phyloP scores from a whole-genome alignment of 192 early-diverging fungal species.

The Entomortierella lignicola region DNA sequence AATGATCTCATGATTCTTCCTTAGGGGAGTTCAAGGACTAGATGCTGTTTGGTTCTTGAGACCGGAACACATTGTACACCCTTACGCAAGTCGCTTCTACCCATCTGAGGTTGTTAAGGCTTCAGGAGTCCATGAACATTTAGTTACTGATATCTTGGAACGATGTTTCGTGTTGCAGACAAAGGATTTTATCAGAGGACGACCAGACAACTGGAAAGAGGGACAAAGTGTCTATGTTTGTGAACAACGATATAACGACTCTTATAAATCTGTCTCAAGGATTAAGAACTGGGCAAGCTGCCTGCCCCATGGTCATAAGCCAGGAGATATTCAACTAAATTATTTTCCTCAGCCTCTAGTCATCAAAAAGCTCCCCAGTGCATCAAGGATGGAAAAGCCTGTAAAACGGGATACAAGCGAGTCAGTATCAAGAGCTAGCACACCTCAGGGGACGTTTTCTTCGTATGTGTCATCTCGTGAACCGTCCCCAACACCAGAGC shows the following conservation, averaged over 20 bases:
- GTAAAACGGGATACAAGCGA: conserved; percentile 36
- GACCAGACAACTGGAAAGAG: conserved; percentile 58
- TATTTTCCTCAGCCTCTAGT: conserved; percentile 35
- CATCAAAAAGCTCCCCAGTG: conserved; percentile 48
- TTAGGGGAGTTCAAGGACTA: conserved; percentile 53
- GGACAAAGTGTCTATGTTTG: conserved; percentile 70
- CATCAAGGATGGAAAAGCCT: conserved; percentile 47
- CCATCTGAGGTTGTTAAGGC: conserved; percentile 77
- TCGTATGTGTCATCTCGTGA: conserved; percentile 21
- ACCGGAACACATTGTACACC: conserved; percentile 75
- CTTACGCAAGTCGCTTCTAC: conserved; percentile 65
- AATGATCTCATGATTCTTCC: too few relatives aligned
- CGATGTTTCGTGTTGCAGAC: conserved; percentile 70
- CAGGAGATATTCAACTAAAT: conserved; percentile 45
- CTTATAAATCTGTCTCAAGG: conserved; percentile 64
- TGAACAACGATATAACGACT: conserved; percentile 71
- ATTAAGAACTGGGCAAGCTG: conserved; percentile 73
- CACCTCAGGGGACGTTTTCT: conserved; percentile 11
- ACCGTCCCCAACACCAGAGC: conserved; percentile 16
- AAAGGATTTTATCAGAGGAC: conserved; percentile 67
- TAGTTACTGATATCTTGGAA: conserved; percentile 65
- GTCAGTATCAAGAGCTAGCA: conserved; percentile 24
- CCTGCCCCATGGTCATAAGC: conserved; percentile 59
- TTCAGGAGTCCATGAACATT: conserved; percentile 63
- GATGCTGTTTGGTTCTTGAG: conserved; percentile 71